Evolutionary conservation across 306 rosid genomes (phyloP).

Genomic region (Vigna radiata): DNA sequence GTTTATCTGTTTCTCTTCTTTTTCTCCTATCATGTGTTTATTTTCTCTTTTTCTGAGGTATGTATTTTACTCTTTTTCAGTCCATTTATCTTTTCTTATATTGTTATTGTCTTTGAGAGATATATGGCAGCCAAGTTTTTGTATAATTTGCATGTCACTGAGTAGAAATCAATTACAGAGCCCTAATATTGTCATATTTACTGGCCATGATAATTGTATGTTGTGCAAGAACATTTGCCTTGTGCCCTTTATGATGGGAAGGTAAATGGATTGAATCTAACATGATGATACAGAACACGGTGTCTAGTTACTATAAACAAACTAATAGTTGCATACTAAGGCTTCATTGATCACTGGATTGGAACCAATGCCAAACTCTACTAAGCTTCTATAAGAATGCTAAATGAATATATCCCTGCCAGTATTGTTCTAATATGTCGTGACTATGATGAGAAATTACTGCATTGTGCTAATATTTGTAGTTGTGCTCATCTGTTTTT

Average conservation of each 20-base stretch:
- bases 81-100: slow-evolving; percentile 13
- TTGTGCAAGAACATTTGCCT: slow-evolving; percentile 5
- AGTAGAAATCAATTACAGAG: slow-evolving; percentile 3
- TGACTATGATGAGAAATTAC: too few species aligned
- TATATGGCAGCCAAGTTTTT: slow-evolving; percentile 12
- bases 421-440: too few species aligned
- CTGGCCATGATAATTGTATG: not conserved
- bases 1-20: not conserved
- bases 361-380: not conserved
- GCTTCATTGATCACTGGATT: not conserved
- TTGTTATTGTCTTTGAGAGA: slow-evolving; percentile 1
- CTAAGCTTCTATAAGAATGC: too few species aligned
- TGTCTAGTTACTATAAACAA: too few species aligned
- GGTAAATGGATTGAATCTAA: not conserved
- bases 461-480: too few species aligned
- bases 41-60: not conserved
- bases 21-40: not conserved
- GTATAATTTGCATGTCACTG: not conserved
- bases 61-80: not conserved
- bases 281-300: not conserved
- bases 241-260: not conserved
- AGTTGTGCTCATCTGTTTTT: too few species aligned
- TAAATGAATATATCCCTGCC: too few species aligned
- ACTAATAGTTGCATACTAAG: too few species aligned
- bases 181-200: not conserved